Base-by-base conservation (phyloP, 176 grass and related monocot species). In the Juncus effusus region DNA sequence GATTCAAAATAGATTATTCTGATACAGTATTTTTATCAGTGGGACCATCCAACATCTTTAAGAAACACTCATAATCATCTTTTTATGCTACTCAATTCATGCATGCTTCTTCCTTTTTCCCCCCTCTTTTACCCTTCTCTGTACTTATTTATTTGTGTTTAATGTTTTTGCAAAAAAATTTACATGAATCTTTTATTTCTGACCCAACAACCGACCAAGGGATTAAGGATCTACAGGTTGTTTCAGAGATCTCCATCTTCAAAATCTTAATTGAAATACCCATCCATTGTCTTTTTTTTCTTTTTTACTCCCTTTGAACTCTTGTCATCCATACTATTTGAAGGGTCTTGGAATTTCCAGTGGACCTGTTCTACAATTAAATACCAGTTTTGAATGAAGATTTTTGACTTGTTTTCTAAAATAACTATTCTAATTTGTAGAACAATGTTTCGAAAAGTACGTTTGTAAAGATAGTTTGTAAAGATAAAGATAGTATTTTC, bases 11-110 rank as follows among this genome's bases (percentile, higher is more conserved):
- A 47, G 44, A 47, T 47, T 47, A 9, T 47, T 47, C 44, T 47
- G 44, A 47, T 47, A 47, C 44, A 47, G 44, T 47, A 47, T 47
- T 47, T 6, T 47, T 6, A 47, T 47, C 44, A 47, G 9, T 47
- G 44, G 44, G 44, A 6, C 44, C 44, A 47, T 6, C 44, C 44
- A 47, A 47, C 6, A 72, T 72, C 38, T 47, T 72, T 72, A 5
- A 3, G 9, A 0, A 72, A 59, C 69, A 58, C 54, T 51, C 69
- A 72, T 60, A 15, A 72, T 59, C 1, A 59, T 40, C 69, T 60
- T 72, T 72, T 72, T 72, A 6, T 36, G n/a, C n/a, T 14, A 59
- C 54, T 72, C 37, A 45, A 59, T 37, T 72, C 37, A 45, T 59
- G 54, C 69, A 72, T 72, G 39, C 14, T 61, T 61, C 58, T 10